phyloP scores from a whole-genome alignment of 768 basidiomycete species.

The Auriscalpium microsporum region DNA sequence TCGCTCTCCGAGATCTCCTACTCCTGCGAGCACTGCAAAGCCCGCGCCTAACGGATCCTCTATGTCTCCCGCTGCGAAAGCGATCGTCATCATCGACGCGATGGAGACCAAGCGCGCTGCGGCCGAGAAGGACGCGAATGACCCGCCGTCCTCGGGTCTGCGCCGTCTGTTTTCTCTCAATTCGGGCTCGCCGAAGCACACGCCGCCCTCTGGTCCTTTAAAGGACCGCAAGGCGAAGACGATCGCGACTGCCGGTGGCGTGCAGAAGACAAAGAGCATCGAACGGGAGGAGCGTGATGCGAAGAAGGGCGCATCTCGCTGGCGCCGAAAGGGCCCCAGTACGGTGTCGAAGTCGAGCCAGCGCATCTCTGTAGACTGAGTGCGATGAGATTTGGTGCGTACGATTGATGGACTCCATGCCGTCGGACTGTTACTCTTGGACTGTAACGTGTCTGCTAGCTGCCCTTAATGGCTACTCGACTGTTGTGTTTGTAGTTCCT shows the following conservation, averaged over 20 bases:
- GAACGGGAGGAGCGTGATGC: slow-evolving; percentile 5
- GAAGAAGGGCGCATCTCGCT: slow-evolving; percentile 6
- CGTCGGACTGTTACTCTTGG: too few species aligned
- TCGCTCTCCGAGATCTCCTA: slow-evolving; percentile 7
- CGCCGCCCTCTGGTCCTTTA: background rate
- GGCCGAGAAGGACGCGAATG: slow-evolving; percentile 15
- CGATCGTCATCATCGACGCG: slow-evolving; percentile 53
- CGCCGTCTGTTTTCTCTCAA: slow-evolving; percentile 18
- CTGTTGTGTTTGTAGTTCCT: too few species aligned
- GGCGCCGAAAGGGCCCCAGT: slow-evolving; percentile 4
- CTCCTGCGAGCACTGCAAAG: background rate
- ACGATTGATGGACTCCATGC: too few species aligned
- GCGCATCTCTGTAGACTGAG: slow-evolving; percentile 12
- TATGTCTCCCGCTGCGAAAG: slow-evolving; percentile 47
- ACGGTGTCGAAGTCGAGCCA: slow-evolving; percentile 8
- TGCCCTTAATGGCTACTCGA: too few species aligned
- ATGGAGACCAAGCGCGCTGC: slow-evolving; percentile 38
- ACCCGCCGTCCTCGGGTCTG: slow-evolving; percentile 13
- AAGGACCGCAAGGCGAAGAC: background rate
- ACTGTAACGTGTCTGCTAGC: too few species aligned
- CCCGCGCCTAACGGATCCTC: slow-evolving; percentile 12
- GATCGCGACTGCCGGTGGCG: background rate
- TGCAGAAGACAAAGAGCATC: slow-evolving; percentile 3
- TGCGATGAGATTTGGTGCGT: background rate
- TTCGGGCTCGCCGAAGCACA: background rate